Evolutionary conservation across 129 eudicot genomes (phyloP), one percentile per base, ranked within the genome.

Genomic region (Chrysanthemum makinoi): DNA sequence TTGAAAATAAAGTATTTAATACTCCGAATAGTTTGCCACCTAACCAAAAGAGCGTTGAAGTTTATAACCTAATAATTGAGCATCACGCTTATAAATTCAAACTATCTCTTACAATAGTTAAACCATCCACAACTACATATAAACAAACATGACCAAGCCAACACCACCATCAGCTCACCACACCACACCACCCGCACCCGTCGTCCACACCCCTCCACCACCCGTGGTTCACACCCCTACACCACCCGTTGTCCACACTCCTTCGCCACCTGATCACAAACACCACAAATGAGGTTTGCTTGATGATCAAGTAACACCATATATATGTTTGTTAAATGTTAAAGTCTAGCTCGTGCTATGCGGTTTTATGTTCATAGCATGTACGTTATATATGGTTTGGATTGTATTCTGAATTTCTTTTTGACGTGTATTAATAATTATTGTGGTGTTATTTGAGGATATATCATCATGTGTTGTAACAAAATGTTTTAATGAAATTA

Each of bases 231-330:
- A 65, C 49, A 72, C 65, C 56, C 66, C 79, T 20, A 24, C 79
- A 6, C 79, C 79, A 43, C 79, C 79, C 3, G 73, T 66, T 10
- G 72, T 75, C 57, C 79, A 74, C 51, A 33, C 24, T 50, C 72
- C 65, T 65, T 64, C 78, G 39, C 78, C 78, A 51, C 72, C 79
- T 4, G 72, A 65, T 28, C 73, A 75, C 47, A 66, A 75, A 26
- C 79, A 75, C 66, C 72, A 65, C 59, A 43, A 12, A 53, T 43
- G 30, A 51, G 11, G 19, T 57, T 19, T 4, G 52, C 4, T 54
- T 11, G 74, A 20, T 18, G 67, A 58, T 71, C 69, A 16, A 61
- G 44, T 74, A 65, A 26, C 73, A 75, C 72, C 66, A 43, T 54
- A 64, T 65, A 48, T 65, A 39, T 8, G 46, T 39, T 8, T 65